Evolutionary conservation across 306 rosid genomes (phyloP), one percentile per base, ranked within the genome.

Genomic region (Arachis stenosperma): DNA sequence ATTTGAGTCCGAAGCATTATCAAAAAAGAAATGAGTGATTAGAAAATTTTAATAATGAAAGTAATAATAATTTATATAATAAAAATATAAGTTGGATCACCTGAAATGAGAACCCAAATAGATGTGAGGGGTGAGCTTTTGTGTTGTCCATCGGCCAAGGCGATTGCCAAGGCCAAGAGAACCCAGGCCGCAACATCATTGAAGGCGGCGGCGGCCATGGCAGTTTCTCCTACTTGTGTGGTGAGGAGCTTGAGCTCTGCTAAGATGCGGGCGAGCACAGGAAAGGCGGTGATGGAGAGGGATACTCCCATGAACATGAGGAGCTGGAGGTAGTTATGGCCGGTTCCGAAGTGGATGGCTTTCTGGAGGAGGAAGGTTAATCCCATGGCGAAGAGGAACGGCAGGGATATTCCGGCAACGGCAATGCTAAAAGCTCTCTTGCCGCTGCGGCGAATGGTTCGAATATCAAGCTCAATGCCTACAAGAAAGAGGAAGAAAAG

Each of bases 101-200:
- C 80, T 5, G 84, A 80, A 7, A 75, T 0, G 8, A 80, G 59
- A 0, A 80, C 84, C 55, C 72, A 75, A 7, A 80, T 3, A 5
- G 84, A 69, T n/a, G 65, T 33, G 0, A 80, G 3, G 0, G 78
- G 59, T 7, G 36, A 56, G n/a, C 0, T 54, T 48, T 75, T 69
- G 51, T 80, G 69, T 3, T 48, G 54, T 48, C 54, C 74, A 1
- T 74, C 84, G 0, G 80, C 70, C 7, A 74, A 63, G 2, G 96
- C 96, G 3, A 92, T 85, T 0, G 97, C 97, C 2, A 92, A 75
- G n/a, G 97, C 97, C 0, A 92, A 74, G 22, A 92, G 70, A 8
- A 92, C 84, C 97, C 97, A 92, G 0, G 97, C 97, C 1, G 90
- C 96, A 39, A 92, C 75, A 81, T 92, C 97, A 82, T 92, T 92